phyloP scores from a whole-genome alignment of 495 filamentous ascomycete species.

The Penicillium soppii region DNA sequence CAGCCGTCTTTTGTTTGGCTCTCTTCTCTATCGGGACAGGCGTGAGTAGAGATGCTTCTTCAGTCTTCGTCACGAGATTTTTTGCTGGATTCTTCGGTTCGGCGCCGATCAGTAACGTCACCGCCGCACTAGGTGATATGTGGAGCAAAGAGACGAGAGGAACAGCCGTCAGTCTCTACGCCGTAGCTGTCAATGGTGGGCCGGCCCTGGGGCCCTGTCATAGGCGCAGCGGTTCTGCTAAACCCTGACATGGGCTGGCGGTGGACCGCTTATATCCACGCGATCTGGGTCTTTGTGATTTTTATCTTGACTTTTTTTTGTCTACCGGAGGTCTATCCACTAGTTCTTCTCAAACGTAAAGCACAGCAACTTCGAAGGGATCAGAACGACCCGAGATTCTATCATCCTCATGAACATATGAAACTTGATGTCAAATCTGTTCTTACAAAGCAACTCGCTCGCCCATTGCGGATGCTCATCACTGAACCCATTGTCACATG shows the following conservation, averaged over 20 bases:
- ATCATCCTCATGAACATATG: constrained; percentile 41
- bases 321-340: constrained; percentile 33
- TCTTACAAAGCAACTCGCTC: constrained; percentile 32
- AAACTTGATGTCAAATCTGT: constrained; percentile 31
- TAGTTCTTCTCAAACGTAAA: constrained; percentile 31
- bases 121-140: constrained; percentile 51
- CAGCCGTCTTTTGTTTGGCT: constrained; percentile 42
- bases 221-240: constrained; percentile 44
- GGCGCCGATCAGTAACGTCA: constrained; percentile 44
- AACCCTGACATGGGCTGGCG: constrained; percentile 41
- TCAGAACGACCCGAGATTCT: constrained; percentile 33
- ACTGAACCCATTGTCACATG: constrained; percentile 42
- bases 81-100: constrained; percentile 50
- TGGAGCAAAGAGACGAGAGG: constrained; percentile 34
- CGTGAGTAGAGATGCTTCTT: constrained; percentile 28
- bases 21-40: constrained; percentile 47
- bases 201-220: constrained; percentile 46
- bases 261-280: constrained; percentile 41
- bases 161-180: constrained; percentile 42
- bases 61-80: constrained; percentile 44
- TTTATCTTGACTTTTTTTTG: constrained; percentile 28
- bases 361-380: constrained; percentile 30
- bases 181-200: constrained; percentile 40
- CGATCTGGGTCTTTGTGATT: constrained; percentile 28
- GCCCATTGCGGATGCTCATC: constrained; percentile 38